Base-by-base conservation (phyloP, 2,329 filamentous ascomycete genomes). In the Ceratocystis diversiconidia region DNA sequence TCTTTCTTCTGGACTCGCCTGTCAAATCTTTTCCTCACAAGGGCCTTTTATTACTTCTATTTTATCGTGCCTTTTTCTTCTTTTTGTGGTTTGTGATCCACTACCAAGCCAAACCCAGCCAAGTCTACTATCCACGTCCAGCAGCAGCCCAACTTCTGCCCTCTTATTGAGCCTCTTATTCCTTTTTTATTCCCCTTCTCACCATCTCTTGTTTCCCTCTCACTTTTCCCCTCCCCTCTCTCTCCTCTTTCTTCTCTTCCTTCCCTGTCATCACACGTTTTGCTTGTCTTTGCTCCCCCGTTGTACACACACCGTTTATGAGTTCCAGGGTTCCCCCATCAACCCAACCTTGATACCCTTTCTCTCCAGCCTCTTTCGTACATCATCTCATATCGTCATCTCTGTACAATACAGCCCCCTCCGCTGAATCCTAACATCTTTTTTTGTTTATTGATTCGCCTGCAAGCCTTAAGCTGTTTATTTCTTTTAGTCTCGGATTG, bases 331-430 rank as follows among this genome's bases (percentile, higher is more conserved):
- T n/a, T 41, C 41, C 28, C 36, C 36, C 28, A 5, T 30, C 19
- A 50, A 61, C 63, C 10, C 63, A 50, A 59, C 41, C 55, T 64
- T 59, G 63, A 61, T 65, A 65, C 55, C 55, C 52, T 48, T 48
- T 60, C 32, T 28, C 43, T 28, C 43, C 55, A 44, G 25, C 32
- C 46, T 48, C 61, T 41, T 41, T 62, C 17, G 28, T 36, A n/a
- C 55, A 25, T 46, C 61, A 44, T 44, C 46, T 32, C n/a, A 36
- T 36, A 59, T 59, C 55, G n/a, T n/a, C 61, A 48, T 48, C 43
- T 62, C 46, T 48, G 61, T 62, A 62, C 61, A 62, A 10, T 62
- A 62, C 61, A 48, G 55, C 12, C 19, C 50, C 50, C 50, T 25
- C 25, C 25, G 25, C 28, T 36, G 12, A 17, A 12, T 30, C 22